A percentile compares a stretch with the other conserved stretches of the same genome.
Conservation (phyloP, 2,329 filamentous ascomycete genomes). For the Aspergillus sp. region DNA sequence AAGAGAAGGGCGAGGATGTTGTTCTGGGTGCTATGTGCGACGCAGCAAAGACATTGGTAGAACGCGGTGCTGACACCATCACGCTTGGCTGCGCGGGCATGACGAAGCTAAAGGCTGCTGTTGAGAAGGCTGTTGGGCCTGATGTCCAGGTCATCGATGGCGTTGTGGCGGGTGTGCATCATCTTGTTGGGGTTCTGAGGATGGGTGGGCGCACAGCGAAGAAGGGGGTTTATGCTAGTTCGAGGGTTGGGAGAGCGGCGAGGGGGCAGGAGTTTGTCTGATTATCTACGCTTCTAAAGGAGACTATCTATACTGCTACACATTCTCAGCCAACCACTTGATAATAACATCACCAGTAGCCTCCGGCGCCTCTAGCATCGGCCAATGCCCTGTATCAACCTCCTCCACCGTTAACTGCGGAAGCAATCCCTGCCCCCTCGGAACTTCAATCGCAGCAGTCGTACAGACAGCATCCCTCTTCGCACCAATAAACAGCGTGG, state of each 20-base stretch:
- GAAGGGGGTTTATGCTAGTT: constrained; percentile 34
- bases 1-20: constrained; percentile 27
- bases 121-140: constrained; percentile 52
- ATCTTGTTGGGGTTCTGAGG: constrained; percentile 31
- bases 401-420: neutral
- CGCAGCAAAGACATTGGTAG: constrained; percentile 46
- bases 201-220: constrained; percentile 37
- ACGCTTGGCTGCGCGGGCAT: constrained; percentile 56
- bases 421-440: neutral
- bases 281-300: no score
- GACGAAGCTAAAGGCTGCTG: constrained; percentile 51
- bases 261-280: constrained; percentile 38
- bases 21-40: constrained; percentile 37
- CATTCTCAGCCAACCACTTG: neutral
- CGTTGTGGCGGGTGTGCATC: constrained; percentile 48
- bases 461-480: neutral
- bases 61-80: constrained; percentile 48
- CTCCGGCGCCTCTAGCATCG: neutral
- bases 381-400: neutral
- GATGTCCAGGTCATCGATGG: constrained; percentile 57
- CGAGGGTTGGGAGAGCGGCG: constrained; percentile 28
- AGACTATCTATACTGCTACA: no score
- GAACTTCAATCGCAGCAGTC: neutral
- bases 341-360: neutral
- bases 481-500: neutral